Conservation (phyloP, 164 flowering plant genomes). For the Amborella trichopoda region DNA sequence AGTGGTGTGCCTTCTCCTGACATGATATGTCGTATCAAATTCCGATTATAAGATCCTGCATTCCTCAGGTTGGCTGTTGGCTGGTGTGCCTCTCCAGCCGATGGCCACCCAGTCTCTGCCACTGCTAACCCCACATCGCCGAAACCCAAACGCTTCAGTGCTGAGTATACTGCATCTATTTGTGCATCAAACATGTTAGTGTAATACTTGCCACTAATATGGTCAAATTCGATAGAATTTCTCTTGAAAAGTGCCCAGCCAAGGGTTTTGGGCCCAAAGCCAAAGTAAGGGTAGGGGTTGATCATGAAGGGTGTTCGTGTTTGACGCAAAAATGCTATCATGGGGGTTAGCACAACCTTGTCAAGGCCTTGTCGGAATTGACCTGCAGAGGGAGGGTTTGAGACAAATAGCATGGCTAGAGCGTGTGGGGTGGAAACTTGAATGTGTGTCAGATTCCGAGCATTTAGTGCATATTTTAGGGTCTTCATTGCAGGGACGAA, state of each 20-base stretch:
- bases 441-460: conserved; percentile 26
- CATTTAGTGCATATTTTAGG: conserved; percentile 39
- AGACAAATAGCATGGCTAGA: conserved; percentile 29
- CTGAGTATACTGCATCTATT: conserved; percentile 46
- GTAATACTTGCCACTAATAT: conserved; percentile 27
- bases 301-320: conserved; percentile 66
- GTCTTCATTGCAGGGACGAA: conserved; percentile 66
- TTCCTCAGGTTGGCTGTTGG: conserved; percentile 24
- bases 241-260: conserved; percentile 44
- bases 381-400: conserved; percentile 53
- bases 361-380: conserved; percentile 45
- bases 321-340: conserved; percentile 42
- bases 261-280: conserved; percentile 12
- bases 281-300: conserved; percentile 80
- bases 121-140: conserved; percentile 61
- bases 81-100: conserved; percentile 41
- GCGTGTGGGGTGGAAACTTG: conserved; percentile 77
- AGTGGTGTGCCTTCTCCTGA: conserved; percentile 71
- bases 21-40: conserved; percentile 36
- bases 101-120: conserved; percentile 93
- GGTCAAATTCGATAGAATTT: conserved; percentile 37
- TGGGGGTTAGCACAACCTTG: conserved; percentile 27
- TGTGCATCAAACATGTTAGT: conserved; percentile 52
- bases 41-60: conserved; percentile 48
- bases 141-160: conserved; percentile 61